A percentile compares a stretch with the other conserved stretches of the same genome.
Conservation (phyloP, 257 asterid species). For the Solanum megistacrolobum region DNA sequence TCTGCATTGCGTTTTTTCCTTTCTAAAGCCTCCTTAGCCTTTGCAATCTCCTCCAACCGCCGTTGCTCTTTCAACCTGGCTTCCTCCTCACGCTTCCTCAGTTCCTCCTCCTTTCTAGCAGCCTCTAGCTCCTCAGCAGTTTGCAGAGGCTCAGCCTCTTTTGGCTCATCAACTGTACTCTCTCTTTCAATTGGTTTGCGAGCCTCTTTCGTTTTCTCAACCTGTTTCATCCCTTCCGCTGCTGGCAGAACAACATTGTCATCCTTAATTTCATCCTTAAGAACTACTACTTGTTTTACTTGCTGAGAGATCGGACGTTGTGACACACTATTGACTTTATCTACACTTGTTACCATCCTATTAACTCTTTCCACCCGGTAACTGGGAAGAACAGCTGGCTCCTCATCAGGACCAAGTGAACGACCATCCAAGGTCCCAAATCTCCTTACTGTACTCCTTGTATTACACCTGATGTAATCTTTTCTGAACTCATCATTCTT, state of each 20-base stretch:
- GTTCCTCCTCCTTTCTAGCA: conserved; percentile 52
- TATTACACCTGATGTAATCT: conserved; percentile 53
- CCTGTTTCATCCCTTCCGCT: conserved; percentile 21
- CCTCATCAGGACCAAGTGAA: conserved; percentile 76
- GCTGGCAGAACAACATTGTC: conserved; percentile 7
- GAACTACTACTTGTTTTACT: conserved; percentile 18
- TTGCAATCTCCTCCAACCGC: conserved; percentile 57
- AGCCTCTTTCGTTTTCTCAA: conserved; percentile 4
- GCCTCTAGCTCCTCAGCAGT: conserved; percentile 50
- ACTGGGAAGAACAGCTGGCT: conserved; percentile 46
- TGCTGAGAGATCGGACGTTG: conserved; percentile 22
- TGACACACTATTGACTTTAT: conserved; percentile 13
- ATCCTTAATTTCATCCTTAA: conserved; percentile 7
- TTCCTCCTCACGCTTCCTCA: conserved; percentile 36
- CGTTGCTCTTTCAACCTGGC: conserved; percentile 69
- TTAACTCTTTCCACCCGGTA: conserved; percentile 28
- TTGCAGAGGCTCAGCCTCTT: conserved; percentile 24
- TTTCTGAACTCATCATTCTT: conserved; percentile 48
- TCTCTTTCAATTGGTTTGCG: conserved; percentile 17
- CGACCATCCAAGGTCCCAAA: conserved; percentile 90
- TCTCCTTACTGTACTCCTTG: conserved; percentile 63
- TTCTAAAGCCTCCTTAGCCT: conserved; percentile 87
- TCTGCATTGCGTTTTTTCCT: conserved; percentile 79
- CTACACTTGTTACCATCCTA: conserved; percentile 20
- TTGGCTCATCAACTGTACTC: conserved; percentile 15